A percentile compares a stretch with the other conserved stretches of the same genome.
Conservation (phyloP, 2,329 filamentous ascomycete species). For the Hypoxylon sp. region DNA sequence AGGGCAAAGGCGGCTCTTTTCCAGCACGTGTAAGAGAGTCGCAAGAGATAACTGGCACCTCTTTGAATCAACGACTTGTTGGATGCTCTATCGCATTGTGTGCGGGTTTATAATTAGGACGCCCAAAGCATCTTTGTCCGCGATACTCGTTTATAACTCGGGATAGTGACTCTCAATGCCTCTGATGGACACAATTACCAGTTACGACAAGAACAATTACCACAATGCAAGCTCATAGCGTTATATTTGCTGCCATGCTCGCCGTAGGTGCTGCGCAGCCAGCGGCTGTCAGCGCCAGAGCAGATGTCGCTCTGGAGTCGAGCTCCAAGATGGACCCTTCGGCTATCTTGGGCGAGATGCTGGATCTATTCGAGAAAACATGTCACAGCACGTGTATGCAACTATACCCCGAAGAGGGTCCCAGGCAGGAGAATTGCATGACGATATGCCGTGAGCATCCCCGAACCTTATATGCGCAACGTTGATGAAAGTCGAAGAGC, state of each 20-base stretch:
- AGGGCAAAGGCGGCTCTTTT: not conserved
- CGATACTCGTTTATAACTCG: not conserved
- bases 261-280: conserved; percentile 18
- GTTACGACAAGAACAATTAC: not conserved
- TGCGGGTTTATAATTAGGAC: not conserved
- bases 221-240: conserved; percentile 18
- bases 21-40: not conserved
- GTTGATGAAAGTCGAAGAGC: not conserved
- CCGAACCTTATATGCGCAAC: conserved; percentile 29
- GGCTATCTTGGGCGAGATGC: conserved; percentile 17
- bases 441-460: conserved; percentile 32
- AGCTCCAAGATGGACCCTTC: conserved; percentile 6
- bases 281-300: not conserved
- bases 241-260: conserved; percentile 16
- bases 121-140: not conserved
- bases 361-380: conserved; percentile 22
- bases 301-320: not conserved
- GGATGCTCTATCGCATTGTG: not conserved
- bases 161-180: not conserved
- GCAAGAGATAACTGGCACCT: not conserved
- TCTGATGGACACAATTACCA: not conserved
- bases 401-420: conserved; percentile 24
- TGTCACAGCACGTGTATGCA: conserved; percentile 33
- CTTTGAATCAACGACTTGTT: not conserved
- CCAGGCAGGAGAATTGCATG: conserved; percentile 30